These are phyloP conservation scores for Ganoderma multipileum DNA, from an alignment of 1,284 basidiomycete genomes.

Conservation along the genomic window DNA sequence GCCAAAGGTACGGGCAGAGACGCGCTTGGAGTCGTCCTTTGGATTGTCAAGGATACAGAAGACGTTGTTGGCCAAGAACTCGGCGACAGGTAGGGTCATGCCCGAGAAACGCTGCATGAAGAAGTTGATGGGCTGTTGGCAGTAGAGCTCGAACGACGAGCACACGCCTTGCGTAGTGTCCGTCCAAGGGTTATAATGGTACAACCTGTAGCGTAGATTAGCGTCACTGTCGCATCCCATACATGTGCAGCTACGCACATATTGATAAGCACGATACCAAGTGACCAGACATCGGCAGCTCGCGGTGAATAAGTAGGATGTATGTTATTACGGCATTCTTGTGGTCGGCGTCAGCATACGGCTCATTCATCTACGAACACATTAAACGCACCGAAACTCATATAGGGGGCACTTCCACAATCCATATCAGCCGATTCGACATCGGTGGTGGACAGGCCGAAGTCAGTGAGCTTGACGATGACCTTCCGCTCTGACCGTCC, in stretches of 20 bases:
- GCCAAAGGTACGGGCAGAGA: constrained; percentile 86
- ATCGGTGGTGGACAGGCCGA: constrained; percentile 94
- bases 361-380: constrained; percentile 1
- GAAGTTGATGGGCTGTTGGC: constrained; percentile 82
- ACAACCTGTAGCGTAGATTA: constrained; percentile 65
- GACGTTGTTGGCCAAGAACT: constrained; percentile 85
- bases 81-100: constrained; percentile 88
- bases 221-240: constrained; percentile 16
- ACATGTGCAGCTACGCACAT: constrained; percentile 61
- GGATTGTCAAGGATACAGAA: constrained; percentile 82
- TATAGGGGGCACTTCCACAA: constrained; percentile 98
- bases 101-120: constrained; percentile 92
- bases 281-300: constrained; percentile 98
- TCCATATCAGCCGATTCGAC: constrained; percentile 94
- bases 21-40: constrained; percentile 63
- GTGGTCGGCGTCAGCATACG: neutral
- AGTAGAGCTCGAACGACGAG: constrained; percentile 87
- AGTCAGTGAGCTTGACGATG: constrained; percentile 95
- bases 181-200: constrained; percentile 98
- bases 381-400: constrained; percentile 85
- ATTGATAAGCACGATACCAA: constrained; percentile 98
- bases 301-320: constrained; percentile 92
- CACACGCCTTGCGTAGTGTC: constrained; percentile 84
- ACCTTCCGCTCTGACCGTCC: constrained; percentile 75
- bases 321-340: constrained; percentile 97